Percentiles rank a stretch among this genome's conserved stretches.
phyloP scores from a whole-genome alignment of 768 basidiomycete species.

The Mrakia hoshinonis region DNA sequence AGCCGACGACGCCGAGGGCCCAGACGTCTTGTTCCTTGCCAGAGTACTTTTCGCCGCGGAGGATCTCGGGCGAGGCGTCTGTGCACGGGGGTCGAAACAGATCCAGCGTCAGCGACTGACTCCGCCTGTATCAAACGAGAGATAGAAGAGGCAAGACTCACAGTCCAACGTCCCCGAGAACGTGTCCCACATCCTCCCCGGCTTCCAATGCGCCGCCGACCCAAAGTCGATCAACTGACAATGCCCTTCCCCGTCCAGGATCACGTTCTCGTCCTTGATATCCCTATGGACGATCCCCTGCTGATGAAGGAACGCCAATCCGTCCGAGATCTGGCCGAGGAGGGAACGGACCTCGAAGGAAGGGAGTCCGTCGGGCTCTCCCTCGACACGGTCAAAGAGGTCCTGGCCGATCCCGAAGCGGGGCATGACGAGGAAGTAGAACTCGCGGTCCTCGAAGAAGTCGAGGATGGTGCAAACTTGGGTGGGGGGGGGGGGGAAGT shows the following conservation, averaged over 20 bases:
- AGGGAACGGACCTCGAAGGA: slow-evolving; percentile 66
- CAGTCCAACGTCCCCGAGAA: slow-evolving; percentile 44
- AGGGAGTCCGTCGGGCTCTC: slow-evolving; percentile 74
- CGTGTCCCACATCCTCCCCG: slow-evolving; percentile 44
- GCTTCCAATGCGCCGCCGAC: slow-evolving; percentile 50
- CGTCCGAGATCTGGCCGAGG: slow-evolving; percentile 89
- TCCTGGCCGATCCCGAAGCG: slow-evolving; percentile 56
- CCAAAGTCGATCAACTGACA: slow-evolving; percentile 96
- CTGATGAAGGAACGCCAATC: slow-evolving; percentile 73
- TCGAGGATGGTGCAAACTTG: slow-evolving; percentile 79
- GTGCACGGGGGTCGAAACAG: slow-evolving; percentile 53
- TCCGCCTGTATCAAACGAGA: not conserved
- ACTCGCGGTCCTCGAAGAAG: slow-evolving; percentile 93
- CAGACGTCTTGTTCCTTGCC: slow-evolving; percentile 97
- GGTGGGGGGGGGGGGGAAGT: slow-evolving; percentile 56
- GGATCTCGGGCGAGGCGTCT: slow-evolving; percentile 92
- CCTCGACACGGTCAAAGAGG: slow-evolving; percentile 90
- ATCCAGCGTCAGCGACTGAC: not conserved
- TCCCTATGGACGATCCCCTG: slow-evolving; percentile 96
- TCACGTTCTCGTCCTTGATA: slow-evolving; percentile 87
- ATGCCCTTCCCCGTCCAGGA: slow-evolving; percentile 55
- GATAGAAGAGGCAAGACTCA: not conserved
- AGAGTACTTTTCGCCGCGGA: slow-evolving; percentile 85
- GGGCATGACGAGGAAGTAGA: slow-evolving; percentile 74
- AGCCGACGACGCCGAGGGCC: slow-evolving; percentile 95